Evolutionary conservation across 78 protist species (phyloP), one percentile per base, ranked within the genome.

Genomic region (Dictyostelium brefeldianum): DNA sequence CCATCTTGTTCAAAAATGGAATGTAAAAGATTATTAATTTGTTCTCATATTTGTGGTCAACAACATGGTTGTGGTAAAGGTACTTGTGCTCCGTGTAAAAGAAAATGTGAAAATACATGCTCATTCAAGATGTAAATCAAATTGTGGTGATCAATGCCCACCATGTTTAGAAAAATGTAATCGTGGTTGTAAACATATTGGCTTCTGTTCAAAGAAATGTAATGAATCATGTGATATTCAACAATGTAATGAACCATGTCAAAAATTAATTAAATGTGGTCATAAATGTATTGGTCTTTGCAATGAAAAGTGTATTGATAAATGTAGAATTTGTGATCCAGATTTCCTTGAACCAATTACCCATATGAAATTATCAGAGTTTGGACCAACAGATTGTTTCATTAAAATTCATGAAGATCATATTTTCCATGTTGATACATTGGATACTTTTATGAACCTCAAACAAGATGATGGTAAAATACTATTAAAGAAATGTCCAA

Each of bases 161-260:
- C 69, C 89, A 9, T 96, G 97, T 50, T 43, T 25, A 15, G 96
- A 92, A 62, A 81, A 57, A 1, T 96, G 97, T 70, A 57, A 20
- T 8, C n/a, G 80, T 62, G 36, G 53, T 25, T 87, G 94, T 77
- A 64, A n/a, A 15, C 97, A 95, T 65, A 18, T 10, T 29, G 81
- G 36, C 22, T 0, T 20, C 5, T 96, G 98, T 71, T 3, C 64
- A 41, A 67, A 78, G 10, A 36, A 41, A 20, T 96, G 98, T 51
- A 5, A 20, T 18, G 96, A 80, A 22, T 31, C 53, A 8, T 96
- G 98, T 53, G 81, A 78, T 31, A 46, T 70, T 20, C 4, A 27
- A 14, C 59, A 53, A 9, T 90, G 95, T 54, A 36, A 80, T 17
- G 59, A 56, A 10, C 90, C 84, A 78, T 92, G 96, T 47, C 0